Conservation (phyloP, 495 filamentous ascomycete genomes). For the Chaetomium tenue region DNA sequence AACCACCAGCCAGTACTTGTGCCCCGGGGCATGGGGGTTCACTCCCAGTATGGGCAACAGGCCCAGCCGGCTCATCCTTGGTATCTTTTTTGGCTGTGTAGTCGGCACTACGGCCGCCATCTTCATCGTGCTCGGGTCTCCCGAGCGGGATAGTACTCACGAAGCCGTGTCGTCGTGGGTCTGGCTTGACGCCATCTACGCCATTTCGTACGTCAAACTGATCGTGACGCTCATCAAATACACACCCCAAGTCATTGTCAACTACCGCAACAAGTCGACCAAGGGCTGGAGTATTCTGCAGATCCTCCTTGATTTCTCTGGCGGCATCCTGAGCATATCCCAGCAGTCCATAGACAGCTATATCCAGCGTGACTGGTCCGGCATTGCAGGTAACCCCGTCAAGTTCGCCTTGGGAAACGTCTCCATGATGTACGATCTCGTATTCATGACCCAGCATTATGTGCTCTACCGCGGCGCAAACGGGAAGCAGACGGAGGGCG, state of each 20-base stretch:
- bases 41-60: slow-evolving; percentile 50
- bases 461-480: slow-evolving; percentile 58
- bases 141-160: slow-evolving; percentile 46
- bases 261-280: slow-evolving; percentile 79
- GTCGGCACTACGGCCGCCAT: slow-evolving; percentile 56
- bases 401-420: slow-evolving; percentile 85
- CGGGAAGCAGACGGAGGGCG: slow-evolving; percentile 35
- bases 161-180: slow-evolving; percentile 36
- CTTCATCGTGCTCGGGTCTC: slow-evolving; percentile 56
- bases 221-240: slow-evolving; percentile 87
- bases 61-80: slow-evolving; percentile 63
- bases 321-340: slow-evolving; percentile 75
- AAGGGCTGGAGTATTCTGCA: slow-evolving; percentile 82
- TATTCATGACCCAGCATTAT: slow-evolving; percentile 89
- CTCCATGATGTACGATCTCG: slow-evolving; percentile 76
- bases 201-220: slow-evolving; percentile 83
- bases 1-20: slow-evolving; percentile 70
- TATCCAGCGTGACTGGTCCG: slow-evolving; percentile 81
- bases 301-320: slow-evolving; percentile 79
- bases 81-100: slow-evolving; percentile 64
- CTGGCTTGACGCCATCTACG: slow-evolving; percentile 62
- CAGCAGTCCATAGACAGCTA: slow-evolving; percentile 84
- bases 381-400: slow-evolving; percentile 85
- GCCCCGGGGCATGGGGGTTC: slow-evolving; percentile 71
- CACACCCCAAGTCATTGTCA: slow-evolving; percentile 77